Percentiles rank a stretch among this genome's conserved stretches.
phyloP scores from a whole-genome alignment of 1,139 yeast genomes.

The Magnusiomyces magnusii region DNA sequence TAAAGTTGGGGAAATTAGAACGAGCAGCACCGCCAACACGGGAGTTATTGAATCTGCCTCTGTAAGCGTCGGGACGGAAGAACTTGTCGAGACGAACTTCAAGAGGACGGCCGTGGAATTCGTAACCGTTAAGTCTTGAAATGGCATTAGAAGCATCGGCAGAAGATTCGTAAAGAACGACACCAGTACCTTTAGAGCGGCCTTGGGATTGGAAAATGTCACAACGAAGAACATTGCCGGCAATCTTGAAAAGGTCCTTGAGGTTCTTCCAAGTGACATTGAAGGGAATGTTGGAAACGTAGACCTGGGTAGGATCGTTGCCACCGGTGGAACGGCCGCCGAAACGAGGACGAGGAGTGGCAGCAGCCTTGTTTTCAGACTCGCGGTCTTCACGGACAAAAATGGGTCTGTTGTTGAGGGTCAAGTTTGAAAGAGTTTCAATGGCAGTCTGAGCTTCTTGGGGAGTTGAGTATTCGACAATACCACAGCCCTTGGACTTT shows the following conservation, averaged over 20 bases:
- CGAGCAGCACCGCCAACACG: neutral
- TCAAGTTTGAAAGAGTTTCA: slow-evolving; percentile 56
- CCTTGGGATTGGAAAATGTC: slow-evolving; percentile 72
- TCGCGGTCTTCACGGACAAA: slow-evolving; percentile 67
- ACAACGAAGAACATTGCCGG: slow-evolving; percentile 72
- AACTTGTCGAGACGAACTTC: slow-evolving; percentile 46
- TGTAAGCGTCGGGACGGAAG: slow-evolving; percentile 38
- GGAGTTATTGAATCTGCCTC: slow-evolving; percentile 7
- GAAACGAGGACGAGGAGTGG: slow-evolving; percentile 18
- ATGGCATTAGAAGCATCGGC: slow-evolving; percentile 89
- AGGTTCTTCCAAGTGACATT: slow-evolving; percentile 76
- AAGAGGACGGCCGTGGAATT: slow-evolving; percentile 82
- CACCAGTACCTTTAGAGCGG: slow-evolving; percentile 81
- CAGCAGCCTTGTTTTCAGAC: slow-evolving; percentile 23
- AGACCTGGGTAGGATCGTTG: slow-evolving; percentile 48
- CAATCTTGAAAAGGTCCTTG: slow-evolving; percentile 73
- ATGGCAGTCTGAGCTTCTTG: slow-evolving; percentile 75
- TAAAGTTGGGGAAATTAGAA: neutral
- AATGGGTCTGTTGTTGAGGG: slow-evolving; percentile 71
- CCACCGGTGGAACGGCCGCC: slow-evolving; percentile 18
- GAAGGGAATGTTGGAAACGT: slow-evolving; percentile 78
- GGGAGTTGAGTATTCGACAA: slow-evolving; percentile 71
- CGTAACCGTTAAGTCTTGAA: slow-evolving; percentile 88
- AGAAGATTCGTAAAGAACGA: slow-evolving; percentile 77
- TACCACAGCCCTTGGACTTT: slow-evolving; percentile 63